Percentiles rank a stretch among this genome's conserved stretches.
These are phyloP conservation scores for Brassica rapa DNA, from an alignment of 345 rosid genomes.

Conservation along the genomic window DNA sequence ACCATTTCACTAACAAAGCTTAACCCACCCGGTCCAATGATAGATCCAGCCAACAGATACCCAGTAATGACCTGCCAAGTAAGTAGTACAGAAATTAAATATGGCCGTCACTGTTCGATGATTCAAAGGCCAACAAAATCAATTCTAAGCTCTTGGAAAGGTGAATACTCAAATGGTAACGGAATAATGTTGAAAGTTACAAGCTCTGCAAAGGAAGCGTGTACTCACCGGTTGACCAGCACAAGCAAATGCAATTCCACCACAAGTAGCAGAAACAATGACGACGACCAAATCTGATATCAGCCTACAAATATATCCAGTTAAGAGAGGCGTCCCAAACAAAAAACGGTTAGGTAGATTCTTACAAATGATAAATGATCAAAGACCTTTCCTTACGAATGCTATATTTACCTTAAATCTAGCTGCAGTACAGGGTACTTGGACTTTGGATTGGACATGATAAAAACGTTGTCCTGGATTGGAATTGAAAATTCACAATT, in stretches of 20 bases:
- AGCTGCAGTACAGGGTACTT: slow-evolving; percentile 93
- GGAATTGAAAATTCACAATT: slow-evolving; percentile 16
- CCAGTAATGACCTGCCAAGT: slow-evolving; percentile 84
- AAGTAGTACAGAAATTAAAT: background rate
- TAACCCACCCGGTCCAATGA: slow-evolving; percentile 94
- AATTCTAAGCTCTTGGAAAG: background rate
- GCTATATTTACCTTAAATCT: slow-evolving; percentile 69
- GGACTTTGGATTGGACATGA: slow-evolving; percentile 94
- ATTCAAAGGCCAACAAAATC: slow-evolving; percentile 7
- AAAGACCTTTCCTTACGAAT: background rate
- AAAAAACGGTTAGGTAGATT: background rate
- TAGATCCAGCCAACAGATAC: slow-evolving; percentile 87
- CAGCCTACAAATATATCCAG: slow-evolving; percentile 57
- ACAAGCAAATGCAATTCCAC: slow-evolving; percentile 98
- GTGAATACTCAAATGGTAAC: slow-evolving; percentile 1
- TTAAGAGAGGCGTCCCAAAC: slow-evolving; percentile 25
- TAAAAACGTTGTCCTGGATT: slow-evolving; percentile 90
- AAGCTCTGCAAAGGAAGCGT: slow-evolving; percentile 28
- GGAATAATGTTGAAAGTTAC: slow-evolving; percentile 17
- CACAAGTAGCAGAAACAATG: slow-evolving; percentile 98
- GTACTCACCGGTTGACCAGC: slow-evolving; percentile 94
- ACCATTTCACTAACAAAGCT: slow-evolving; percentile 95
- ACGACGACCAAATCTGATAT: slow-evolving; percentile 95
- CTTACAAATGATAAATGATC: background rate
- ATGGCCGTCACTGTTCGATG: background rate